Base-by-base conservation (phyloP, 208 protist genomes). In the Leishmania lainsoni region DNA sequence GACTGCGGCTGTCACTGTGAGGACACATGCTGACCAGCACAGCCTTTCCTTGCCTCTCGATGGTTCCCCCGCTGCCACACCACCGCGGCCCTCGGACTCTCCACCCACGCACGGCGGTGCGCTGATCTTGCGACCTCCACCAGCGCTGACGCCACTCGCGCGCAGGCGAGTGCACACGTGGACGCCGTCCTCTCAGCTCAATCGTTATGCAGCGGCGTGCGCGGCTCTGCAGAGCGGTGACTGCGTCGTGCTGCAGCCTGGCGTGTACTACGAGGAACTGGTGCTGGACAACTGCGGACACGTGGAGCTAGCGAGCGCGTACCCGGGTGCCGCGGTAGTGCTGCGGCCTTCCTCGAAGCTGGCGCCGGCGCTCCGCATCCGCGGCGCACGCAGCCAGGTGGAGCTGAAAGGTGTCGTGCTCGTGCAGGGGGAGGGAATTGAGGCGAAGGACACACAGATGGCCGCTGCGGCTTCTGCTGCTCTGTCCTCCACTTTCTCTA, bases 281-380 rank as follows among this genome's bases (percentile, higher is more conserved):
- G 8, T 58, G 49, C 76, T 96, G 42, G 59, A 87, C 42, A 56
- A 86, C 75, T 85, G 80, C 72, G 89, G 89, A 10, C 51, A 35
- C 0, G 72, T 94, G 12, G 86, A 90, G 79, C 35, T 96, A 49
- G 81, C 86, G 26, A 87, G 86, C 22, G 89, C 86, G 12, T 87
- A 84, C 76, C 90, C 90, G n/a, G 92, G 92, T 3, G 88, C 89
- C 26, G 75, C 86, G 12, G 92, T 96, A 45, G 87, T 93, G 81
- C 81, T 94, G 68, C 86, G 84, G 39, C 87, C 90, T 54, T 68
- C 77, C 35, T 85, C 63, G 26, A 61, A 76, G 48, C 76, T 89
- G 35, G 85, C 90, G 81, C 92, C 92, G 20, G 79, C 89, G n/a
- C 73, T 96, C 26, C 63, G 76, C 51, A 85, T 92, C 26, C 45